Conservation (phyloP, 202 grass and related monocot species). For the Zoysia matrella region DNA sequence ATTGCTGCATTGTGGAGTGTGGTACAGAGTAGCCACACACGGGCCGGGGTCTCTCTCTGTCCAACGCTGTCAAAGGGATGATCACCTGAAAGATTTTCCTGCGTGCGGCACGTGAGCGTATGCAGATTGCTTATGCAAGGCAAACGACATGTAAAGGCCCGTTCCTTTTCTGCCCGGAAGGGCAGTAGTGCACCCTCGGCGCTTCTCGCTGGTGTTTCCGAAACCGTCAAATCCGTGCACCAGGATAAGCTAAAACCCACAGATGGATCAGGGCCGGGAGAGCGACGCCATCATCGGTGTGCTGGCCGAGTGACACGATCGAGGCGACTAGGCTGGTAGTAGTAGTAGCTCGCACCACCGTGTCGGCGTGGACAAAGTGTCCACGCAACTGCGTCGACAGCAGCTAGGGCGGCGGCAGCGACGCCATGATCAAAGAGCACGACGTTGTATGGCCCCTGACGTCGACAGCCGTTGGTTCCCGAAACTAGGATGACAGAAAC, state of each 20-base stretch:
- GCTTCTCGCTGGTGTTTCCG: neutral
- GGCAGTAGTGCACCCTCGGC: neutral
- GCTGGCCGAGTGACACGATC: neutral
- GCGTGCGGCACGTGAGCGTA: neutral
- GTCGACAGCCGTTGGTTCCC: neutral
- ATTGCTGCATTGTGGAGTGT: neutral
- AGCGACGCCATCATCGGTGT: neutral
- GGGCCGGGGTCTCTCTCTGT: neutral
- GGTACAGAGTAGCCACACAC: neutral
- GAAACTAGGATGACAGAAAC: neutral
- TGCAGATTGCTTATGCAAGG: neutral
- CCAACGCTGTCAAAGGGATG: neutral
- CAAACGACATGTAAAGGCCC: neutral
- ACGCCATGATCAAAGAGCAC: neutral
- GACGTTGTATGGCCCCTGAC: neutral
- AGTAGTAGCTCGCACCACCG: neutral
- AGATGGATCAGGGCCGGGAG: neutral
- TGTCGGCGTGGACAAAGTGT: neutral
- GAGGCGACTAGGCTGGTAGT: neutral
- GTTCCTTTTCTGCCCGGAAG: neutral
- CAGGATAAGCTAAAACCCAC: neutral
- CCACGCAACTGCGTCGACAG: neutral
- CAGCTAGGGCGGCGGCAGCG: neutral
- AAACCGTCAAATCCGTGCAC: constrained; percentile 18
- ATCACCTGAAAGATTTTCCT: neutral